Evolutionary conservation across 2,329 filamentous ascomycete genomes (phyloP).

Genomic region (Hypoxylon sp.): DNA sequence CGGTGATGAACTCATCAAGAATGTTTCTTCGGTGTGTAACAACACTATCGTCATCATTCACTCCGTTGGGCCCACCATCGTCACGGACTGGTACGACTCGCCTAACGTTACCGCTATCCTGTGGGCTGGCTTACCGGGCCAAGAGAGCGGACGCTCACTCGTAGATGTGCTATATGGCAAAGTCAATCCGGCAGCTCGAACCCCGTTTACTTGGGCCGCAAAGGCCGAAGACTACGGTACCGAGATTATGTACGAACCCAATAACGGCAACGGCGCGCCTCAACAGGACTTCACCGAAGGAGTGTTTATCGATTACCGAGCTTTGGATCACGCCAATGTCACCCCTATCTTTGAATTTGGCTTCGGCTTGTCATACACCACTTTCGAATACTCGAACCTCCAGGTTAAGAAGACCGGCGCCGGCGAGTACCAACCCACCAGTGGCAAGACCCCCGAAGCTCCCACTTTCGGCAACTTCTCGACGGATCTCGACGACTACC

Average conservation of each 20-base stretch:
- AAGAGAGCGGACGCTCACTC: slow-evolving; percentile 84
- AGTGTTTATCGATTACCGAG: slow-evolving; percentile 83
- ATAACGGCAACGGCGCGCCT: slow-evolving; percentile 73
- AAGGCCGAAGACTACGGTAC: slow-evolving; percentile 75
- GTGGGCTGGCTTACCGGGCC: slow-evolving; percentile 84
- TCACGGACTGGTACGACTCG: slow-evolving; percentile 79
- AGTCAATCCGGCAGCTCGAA: slow-evolving; percentile 80
- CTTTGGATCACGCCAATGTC: slow-evolving; percentile 75
- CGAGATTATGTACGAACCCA: slow-evolving; percentile 74
- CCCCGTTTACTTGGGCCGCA: slow-evolving; percentile 83
- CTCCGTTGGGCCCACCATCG: slow-evolving; percentile 81
- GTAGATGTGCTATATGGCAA: slow-evolving; percentile 86
- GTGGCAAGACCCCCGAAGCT: slow-evolving; percentile 71
- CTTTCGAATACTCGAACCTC: slow-evolving; percentile 79
- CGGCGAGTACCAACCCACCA: slow-evolving; percentile 67
- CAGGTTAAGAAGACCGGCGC: slow-evolving; percentile 64
- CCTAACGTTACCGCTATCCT: slow-evolving; percentile 86
- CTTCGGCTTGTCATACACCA: slow-evolving; percentile 83
- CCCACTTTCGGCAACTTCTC: slow-evolving; percentile 74
- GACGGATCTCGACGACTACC: slow-evolving; percentile 72
- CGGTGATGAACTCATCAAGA: slow-evolving; percentile 84
- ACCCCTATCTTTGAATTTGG: slow-evolving; percentile 85
- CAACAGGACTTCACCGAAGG: slow-evolving; percentile 82
- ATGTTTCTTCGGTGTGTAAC: slow-evolving; percentile 79
- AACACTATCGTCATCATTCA: slow-evolving; percentile 96